Percentiles rank a stretch among this genome's conserved stretches.
These are phyloP conservation scores for Mycosarcoma maydis DNA, from an alignment of 1,284 basidiomycete genomes.

Conservation along the genomic window DNA sequence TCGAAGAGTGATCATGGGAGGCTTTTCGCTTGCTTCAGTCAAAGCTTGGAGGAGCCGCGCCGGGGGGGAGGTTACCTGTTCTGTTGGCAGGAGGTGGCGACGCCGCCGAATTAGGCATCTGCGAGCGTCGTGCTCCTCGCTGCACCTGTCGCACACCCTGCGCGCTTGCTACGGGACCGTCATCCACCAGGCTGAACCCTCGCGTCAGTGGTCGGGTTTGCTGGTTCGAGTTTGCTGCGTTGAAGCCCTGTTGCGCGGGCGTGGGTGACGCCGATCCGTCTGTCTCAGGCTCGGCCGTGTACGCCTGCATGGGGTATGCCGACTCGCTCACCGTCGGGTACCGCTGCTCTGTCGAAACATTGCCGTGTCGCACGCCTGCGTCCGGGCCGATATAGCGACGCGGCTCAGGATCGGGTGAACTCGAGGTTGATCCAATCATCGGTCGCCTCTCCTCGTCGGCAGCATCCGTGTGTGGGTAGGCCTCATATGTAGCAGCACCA, in stretches of 20 bases:
- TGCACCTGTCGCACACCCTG: constrained; percentile 59
- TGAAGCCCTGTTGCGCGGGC: constrained; percentile 7
- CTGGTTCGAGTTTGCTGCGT: constrained; percentile 7
- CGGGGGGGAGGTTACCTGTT: constrained; percentile 25
- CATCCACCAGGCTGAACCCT: constrained; percentile 64
- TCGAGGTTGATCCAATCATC: constrained; percentile 51
- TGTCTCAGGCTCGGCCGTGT: constrained; percentile 54
- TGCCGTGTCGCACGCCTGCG: constrained; percentile 51
- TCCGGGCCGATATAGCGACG: constrained; percentile 18
- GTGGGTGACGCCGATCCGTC: constrained; percentile 17
- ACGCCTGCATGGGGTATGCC: constrained; percentile 48
- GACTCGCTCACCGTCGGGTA: constrained; percentile 56
- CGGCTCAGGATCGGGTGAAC: constrained; percentile 50
- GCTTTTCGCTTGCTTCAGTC: constrained; percentile 12
- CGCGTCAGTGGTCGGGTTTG: constrained; percentile 30
- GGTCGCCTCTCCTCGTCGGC: constrained; percentile 57
- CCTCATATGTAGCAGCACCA: constrained; percentile 32
- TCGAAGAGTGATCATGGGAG: too few relatives aligned
- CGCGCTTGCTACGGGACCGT: constrained; percentile 60
- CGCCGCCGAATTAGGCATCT: constrained; percentile 28
- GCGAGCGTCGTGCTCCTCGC: constrained; percentile 57
- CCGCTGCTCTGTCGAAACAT: constrained; percentile 53
- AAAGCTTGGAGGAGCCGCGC: constrained; percentile 38
- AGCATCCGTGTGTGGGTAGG: constrained; percentile 34
- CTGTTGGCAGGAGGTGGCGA: constrained; percentile 18